phyloP scores from a whole-genome alignment of 371 early-diverging fungal species.

The Mucor racemosus region DNA sequence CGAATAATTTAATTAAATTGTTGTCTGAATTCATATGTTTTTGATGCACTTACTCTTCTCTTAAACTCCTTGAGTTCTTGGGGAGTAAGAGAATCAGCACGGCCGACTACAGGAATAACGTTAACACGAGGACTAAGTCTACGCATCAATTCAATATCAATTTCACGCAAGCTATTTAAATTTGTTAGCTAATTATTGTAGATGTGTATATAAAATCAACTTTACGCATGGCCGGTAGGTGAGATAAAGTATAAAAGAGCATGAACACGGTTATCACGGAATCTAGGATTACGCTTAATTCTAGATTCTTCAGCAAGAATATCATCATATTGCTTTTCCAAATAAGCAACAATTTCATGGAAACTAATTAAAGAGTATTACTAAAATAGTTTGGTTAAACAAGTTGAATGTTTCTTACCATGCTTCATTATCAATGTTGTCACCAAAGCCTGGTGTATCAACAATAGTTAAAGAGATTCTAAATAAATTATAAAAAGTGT shows the following conservation, averaged over 20 bases:
- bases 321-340: slow-evolving; percentile 95
- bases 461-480: slow-evolving; percentile 84
- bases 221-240: slow-evolving; percentile 94
- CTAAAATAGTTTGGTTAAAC: background rate
- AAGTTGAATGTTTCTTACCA: slow-evolving; percentile 45
- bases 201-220: background rate
- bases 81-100: slow-evolving; percentile 79
- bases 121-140: slow-evolving; percentile 91
- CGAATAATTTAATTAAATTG: too few species aligned
- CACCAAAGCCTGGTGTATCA: slow-evolving; percentile 98
- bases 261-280: slow-evolving; percentile 97
- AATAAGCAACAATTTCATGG: slow-evolving; percentile 89
- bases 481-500: slow-evolving; percentile 5
- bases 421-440: slow-evolving; percentile 85
- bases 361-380: slow-evolving; percentile 43
- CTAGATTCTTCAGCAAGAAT: slow-evolving; percentile 94
- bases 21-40: background rate
- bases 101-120: slow-evolving; percentile 91
- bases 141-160: slow-evolving; percentile 98
- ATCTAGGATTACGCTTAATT: slow-evolving; percentile 95
- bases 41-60: slow-evolving; percentile 61
- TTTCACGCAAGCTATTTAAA: slow-evolving; percentile 80
- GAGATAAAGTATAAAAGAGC: slow-evolving; percentile 96
- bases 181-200: background rate
- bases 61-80: slow-evolving; percentile 80